phyloP scores from a whole-genome alignment of 805 yeast genomes.

The Monosporozyma servazzii region DNA sequence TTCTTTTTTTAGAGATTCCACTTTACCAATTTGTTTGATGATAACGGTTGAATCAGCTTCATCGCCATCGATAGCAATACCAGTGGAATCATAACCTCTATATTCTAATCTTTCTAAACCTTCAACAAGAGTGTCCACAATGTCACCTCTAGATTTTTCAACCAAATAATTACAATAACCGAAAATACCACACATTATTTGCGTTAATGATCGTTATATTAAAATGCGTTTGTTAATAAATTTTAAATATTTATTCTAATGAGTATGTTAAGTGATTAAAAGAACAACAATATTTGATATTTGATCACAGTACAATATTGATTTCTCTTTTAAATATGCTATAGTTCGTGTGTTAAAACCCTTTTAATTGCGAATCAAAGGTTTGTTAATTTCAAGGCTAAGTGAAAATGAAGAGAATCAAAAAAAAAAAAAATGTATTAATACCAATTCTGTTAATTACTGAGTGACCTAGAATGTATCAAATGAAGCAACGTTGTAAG shows the following conservation, averaged over 20 bases:
- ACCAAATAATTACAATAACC: constrained; percentile 95
- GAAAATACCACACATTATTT: constrained; percentile 76
- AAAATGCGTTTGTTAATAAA: not conserved
- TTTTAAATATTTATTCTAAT: not conserved
- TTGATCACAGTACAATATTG: not conserved
- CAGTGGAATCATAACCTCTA: constrained; percentile 97
- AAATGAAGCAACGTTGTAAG: not conserved
- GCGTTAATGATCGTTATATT: not conserved
- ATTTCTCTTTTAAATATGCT: not conserved
- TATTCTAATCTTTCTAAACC: constrained; percentile 85
- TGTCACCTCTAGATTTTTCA: constrained; percentile 86
- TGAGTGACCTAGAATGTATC: not conserved
- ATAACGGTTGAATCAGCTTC: constrained; percentile 58
- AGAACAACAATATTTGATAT: not conserved
- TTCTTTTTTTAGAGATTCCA: constrained; percentile 63
- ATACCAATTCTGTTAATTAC: not conserved
- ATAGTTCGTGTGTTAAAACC: not conserved
- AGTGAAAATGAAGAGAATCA: not conserved
- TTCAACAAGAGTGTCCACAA: constrained; percentile 78
- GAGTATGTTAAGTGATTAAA: not conserved
- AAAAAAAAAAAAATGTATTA: not conserved
- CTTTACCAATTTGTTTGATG: constrained; percentile 87
- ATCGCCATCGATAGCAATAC: constrained; percentile 92
- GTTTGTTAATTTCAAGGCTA: not conserved
- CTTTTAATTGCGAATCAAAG: not conserved